Conservation (phyloP, 2,329 filamentous ascomycete species). For the Clonostachys solani region DNA sequence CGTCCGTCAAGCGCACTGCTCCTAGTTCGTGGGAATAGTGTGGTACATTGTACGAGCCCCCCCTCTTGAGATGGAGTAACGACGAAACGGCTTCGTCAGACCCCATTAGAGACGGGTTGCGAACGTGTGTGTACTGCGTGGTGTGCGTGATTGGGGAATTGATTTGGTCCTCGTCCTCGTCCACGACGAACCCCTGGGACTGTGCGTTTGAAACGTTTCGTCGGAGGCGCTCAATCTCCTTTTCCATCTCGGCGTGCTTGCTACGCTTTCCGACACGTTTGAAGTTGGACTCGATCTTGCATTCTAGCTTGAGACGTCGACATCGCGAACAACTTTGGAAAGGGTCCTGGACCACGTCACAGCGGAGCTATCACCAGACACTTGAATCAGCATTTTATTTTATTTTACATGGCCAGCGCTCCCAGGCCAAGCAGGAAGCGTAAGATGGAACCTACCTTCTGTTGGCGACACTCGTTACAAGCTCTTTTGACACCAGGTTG, state of each 20-base stretch:
- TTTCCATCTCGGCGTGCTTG: constrained; percentile 83
- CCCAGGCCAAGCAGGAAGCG: background rate
- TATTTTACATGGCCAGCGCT: constrained; percentile 5
- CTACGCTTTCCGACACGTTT: constrained; percentile 79
- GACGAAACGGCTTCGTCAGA: constrained; percentile 67
- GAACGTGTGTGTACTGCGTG: constrained; percentile 52
- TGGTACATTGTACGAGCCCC: constrained; percentile 56
- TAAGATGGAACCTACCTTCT: constrained; percentile 60
- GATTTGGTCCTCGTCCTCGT: constrained; percentile 51
- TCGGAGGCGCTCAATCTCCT: constrained; percentile 68
- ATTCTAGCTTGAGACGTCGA: constrained; percentile 73
- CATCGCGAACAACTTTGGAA: constrained; percentile 76
- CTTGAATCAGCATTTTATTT: too few relatives aligned
- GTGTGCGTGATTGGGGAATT: constrained; percentile 50
- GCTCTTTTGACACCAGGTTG: constrained; percentile 72
- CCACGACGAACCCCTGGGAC: constrained; percentile 49
- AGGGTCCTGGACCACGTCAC: constrained; percentile 78
- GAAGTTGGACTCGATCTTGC: constrained; percentile 85
- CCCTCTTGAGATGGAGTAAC: constrained; percentile 61
- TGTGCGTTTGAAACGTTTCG: constrained; percentile 57
- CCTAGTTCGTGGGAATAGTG: constrained; percentile 59
- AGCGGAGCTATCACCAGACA: constrained; percentile 58
- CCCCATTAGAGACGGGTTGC: constrained; percentile 61
- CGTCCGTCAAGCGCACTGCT: constrained; percentile 59
- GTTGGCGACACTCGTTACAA: constrained; percentile 81